These are phyloP conservation scores for Cladorrhinum samala DNA, from an alignment of 495 filamentous ascomycete genomes.

Conservation along the genomic window DNA sequence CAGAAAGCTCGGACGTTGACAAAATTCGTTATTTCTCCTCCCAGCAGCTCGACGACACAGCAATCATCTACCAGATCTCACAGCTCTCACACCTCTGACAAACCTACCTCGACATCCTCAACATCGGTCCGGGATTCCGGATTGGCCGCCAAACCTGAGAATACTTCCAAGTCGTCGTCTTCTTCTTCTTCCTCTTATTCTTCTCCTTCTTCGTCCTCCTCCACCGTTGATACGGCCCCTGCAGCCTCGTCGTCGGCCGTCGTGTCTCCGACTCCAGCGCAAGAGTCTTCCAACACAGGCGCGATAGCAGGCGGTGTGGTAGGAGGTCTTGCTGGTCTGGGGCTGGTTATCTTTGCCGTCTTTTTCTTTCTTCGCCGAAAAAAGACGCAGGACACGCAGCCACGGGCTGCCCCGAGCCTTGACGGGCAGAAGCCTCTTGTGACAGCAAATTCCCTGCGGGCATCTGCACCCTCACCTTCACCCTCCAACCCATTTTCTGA, in stretches of 20 bases:
- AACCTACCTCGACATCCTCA: background rate
- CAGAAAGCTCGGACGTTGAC: slow-evolving; percentile 28
- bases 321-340: slow-evolving; percentile 41
- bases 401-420: background rate
- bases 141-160: background rate
- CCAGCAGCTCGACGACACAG: slow-evolving; percentile 4
- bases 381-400: slow-evolving; percentile 15
- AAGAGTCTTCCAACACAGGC: slow-evolving; percentile 26
- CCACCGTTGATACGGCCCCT: background rate
- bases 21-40: slow-evolving; percentile 12
- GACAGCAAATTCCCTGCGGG: slow-evolving; percentile 8
- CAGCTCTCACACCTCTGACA: background rate
- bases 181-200: background rate
- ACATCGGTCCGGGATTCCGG: background rate
- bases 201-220: background rate
- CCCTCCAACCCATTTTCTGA: background rate
- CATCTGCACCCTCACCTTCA: background rate
- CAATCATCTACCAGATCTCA: background rate
- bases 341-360: slow-evolving; percentile 33
- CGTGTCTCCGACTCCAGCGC: background rate
- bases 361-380: slow-evolving; percentile 33
- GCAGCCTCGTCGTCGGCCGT: background rate
- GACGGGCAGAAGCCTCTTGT: slow-evolving; percentile 11
- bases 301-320: slow-evolving; percentile 46
- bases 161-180: too few species aligned